Evolutionary conservation across 768 basidiomycete species (phyloP).

Genomic region (Amanita phalloides): DNA sequence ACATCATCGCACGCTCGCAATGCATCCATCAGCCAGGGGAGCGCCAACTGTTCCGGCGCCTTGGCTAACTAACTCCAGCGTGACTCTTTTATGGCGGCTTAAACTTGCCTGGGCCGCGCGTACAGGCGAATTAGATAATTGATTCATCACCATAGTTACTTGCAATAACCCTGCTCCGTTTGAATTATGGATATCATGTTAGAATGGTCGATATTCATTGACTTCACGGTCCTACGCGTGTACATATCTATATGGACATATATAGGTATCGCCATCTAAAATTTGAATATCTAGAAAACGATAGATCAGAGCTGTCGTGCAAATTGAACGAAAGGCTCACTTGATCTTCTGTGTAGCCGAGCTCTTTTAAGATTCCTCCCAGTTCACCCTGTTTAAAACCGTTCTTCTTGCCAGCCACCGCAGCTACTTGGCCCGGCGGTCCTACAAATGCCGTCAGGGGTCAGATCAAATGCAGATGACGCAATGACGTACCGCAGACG

Average conservation of each 20-base stretch:
- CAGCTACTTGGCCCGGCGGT: constrained; percentile 82
- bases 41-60: too few relatives aligned
- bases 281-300: constrained; percentile 27
- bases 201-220: too few relatives aligned
- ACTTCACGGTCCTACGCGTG: background rate
- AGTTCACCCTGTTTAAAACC: constrained; percentile 81
- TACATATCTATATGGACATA: background rate
- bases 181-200: too few relatives aligned
- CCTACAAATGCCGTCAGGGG: constrained; percentile 25
- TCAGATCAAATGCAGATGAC: background rate
- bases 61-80: too few relatives aligned
- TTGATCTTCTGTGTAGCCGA: constrained; percentile 82
- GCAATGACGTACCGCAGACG: constrained; percentile 59
- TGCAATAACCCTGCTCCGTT: too few relatives aligned
- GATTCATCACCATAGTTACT: too few relatives aligned
- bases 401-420: constrained; percentile 82
- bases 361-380: constrained; percentile 73
- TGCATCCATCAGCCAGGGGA: too few relatives aligned
- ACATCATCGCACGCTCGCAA: too few relatives aligned
- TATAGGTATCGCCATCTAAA: constrained; percentile 13
- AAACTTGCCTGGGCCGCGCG: too few relatives aligned
- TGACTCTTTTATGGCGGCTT: too few relatives aligned
- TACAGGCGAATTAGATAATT: too few relatives aligned
- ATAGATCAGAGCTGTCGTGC: background rate
- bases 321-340: constrained; percentile 25